A percentile compares a stretch with the other conserved stretches of the same genome.
Conservation (phyloP, 163 green algal species). For the Chlorella variabilis region DNA sequence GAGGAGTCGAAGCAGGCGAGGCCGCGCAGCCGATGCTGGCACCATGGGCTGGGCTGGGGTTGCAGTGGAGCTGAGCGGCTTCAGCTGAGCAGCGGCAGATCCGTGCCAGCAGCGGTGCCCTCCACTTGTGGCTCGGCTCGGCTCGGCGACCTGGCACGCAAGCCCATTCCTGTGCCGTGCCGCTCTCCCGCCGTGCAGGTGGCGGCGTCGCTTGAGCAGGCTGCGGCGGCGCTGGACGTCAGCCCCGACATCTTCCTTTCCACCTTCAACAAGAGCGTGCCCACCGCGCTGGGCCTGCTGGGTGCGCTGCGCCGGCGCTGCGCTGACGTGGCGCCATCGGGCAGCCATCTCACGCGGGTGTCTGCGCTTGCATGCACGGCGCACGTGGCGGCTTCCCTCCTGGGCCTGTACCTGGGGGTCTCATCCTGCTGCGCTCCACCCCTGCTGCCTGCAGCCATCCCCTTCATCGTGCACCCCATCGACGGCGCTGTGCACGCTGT, state of each 20-base stretch:
- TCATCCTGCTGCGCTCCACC: no score
- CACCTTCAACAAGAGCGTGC: constrained; percentile 60
- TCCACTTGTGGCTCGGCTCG: no score
- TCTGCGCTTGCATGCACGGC: no score
- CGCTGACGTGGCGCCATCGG: neutral
- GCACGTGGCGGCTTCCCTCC: no score
- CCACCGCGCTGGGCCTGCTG: constrained; percentile 61
- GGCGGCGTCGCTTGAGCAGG: constrained; percentile 11
- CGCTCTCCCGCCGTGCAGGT: neutral
- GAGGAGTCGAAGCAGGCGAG: constrained; percentile 12
- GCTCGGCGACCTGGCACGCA: no score
- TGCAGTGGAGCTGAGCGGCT: neutral
- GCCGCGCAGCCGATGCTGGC: no score
- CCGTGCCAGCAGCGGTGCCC: no score
- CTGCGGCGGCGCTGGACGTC: constrained; percentile 6
- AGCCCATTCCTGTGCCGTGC: no score
- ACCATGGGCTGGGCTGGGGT: neutral
- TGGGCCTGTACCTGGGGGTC: no score
- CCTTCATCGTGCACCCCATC: constrained; percentile 84
- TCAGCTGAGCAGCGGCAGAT: no score
- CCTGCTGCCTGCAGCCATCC: constrained; percentile 74
- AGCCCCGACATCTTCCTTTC: constrained; percentile 33
- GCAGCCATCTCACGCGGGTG: no score
- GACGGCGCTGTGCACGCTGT: constrained; percentile 73
- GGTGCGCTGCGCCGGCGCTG: constrained; percentile 39